Conservation (phyloP, 441 rosid genomes). For the Corymbia citriodora region DNA sequence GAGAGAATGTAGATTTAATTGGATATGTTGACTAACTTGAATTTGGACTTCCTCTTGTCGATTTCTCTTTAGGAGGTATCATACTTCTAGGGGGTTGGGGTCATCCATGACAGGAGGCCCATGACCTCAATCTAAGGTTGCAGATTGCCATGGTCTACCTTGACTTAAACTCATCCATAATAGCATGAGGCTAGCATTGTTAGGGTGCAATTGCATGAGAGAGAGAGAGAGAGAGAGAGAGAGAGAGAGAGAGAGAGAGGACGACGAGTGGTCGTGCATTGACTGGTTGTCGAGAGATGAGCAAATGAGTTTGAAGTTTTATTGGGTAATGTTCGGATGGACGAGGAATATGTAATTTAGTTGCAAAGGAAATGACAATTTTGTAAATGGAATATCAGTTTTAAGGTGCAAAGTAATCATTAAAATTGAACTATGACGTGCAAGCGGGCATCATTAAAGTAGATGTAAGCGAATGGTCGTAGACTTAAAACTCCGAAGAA, state of each 20-base stretch:
- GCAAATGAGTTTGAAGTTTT: background rate
- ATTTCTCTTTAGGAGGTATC: accelerated
- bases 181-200: accelerated
- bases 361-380: too few species aligned
- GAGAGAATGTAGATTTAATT: too few species aligned
- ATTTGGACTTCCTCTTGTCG: background rate
- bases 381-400: too few species aligned
- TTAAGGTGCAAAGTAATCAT: background rate
- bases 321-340: background rate
- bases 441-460: background rate
- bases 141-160: too few species aligned
- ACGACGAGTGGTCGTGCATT: accelerated
- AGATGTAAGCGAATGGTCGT: background rate
- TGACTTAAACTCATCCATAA: background rate
- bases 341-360: background rate
- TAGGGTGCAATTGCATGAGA: background rate
- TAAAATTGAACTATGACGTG: background rate
- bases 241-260: too few species aligned
- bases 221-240: too few species aligned
- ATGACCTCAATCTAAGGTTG: too few species aligned
- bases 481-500: background rate
- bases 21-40: background rate
- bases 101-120: too few species aligned
- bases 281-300: accelerated
- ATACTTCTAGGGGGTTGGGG: too few species aligned